Percentiles rank a stretch among this genome's conserved stretches.
Conservation (phyloP, 208 protist species). For the Leishmania major region DNA sequence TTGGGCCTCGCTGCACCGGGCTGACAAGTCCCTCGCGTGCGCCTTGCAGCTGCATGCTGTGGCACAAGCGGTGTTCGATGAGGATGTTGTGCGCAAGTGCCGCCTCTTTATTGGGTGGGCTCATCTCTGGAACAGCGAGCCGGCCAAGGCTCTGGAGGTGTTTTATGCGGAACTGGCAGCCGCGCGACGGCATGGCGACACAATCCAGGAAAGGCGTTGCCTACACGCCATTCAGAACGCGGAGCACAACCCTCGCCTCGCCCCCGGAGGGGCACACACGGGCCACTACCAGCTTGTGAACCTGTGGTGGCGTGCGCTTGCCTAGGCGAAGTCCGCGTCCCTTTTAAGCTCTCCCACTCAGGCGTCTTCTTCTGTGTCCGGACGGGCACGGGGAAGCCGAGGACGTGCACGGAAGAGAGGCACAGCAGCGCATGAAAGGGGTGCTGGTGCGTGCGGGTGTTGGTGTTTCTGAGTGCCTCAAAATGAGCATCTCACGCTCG, state of each 20-base stretch:
- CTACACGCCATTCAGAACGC: slow-evolving; percentile 57
- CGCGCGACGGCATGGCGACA: slow-evolving; percentile 34
- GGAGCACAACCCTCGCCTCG: slow-evolving; percentile 31
- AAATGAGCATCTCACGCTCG: neutral
- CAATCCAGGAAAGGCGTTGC: slow-evolving; percentile 63
- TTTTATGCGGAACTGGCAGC: slow-evolving; percentile 41
- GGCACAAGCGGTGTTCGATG: slow-evolving; percentile 41
- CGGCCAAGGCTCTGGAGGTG: slow-evolving; percentile 35
- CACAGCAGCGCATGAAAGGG: neutral
- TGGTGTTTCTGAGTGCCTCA: neutral
- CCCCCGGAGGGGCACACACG: slow-evolving; percentile 11
- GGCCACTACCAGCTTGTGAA: slow-evolving; percentile 37
- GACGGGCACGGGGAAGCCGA: neutral
- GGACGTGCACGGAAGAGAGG: neutral
- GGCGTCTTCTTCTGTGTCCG: neutral
- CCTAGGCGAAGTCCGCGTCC: neutral
- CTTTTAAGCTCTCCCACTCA: neutral
- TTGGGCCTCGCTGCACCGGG: slow-evolving; percentile 72
- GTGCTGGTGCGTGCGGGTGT: neutral
- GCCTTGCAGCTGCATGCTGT: slow-evolving; percentile 50
- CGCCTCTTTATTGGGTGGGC: slow-evolving; percentile 79
- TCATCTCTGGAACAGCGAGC: slow-evolving; percentile 62
- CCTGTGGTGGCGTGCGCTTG: slow-evolving; percentile 38
- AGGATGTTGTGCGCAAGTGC: slow-evolving; percentile 52
- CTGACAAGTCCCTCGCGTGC: slow-evolving; percentile 58